Evolutionary conservation across 305 asterid species (phyloP).

Genomic region (Solanum hybrid): DNA sequence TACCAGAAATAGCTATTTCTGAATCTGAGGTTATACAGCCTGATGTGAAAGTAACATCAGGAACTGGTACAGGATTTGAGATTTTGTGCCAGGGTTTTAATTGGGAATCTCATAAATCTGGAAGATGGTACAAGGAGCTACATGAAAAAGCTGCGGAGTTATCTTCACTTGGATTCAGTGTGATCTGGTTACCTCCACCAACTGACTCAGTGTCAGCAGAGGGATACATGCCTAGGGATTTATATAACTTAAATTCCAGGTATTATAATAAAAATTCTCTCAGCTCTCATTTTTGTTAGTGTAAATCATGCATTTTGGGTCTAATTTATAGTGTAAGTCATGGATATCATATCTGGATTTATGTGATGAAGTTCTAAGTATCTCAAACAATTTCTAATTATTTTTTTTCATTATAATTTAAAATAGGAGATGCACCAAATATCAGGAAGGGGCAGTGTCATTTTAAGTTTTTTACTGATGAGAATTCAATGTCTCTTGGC

Average conservation of each 20-base stretch:
- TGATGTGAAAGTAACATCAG: slow-evolving; percentile 47
- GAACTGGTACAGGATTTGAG: slow-evolving; percentile 86
- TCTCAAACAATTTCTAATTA: neutral
- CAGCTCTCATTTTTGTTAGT: neutral
- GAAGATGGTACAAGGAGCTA: slow-evolving; percentile 82
- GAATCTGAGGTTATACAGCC: slow-evolving; percentile 35
- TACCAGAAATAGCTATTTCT: slow-evolving; percentile 18
- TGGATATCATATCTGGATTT: neutral
- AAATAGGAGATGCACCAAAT: neutral
- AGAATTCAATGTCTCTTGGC: neutral
- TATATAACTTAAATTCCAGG: slow-evolving; percentile 92
- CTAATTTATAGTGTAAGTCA: neutral
- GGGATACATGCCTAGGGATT: slow-evolving; percentile 95
- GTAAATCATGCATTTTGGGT: neutral
- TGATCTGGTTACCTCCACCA: slow-evolving; percentile 95
- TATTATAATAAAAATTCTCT: slow-evolving; percentile 9
- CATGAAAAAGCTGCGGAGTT: slow-evolving; percentile 57
- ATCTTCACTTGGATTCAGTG: slow-evolving; percentile 73
- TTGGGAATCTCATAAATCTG: slow-evolving; percentile 94
- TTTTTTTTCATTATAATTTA: neutral
- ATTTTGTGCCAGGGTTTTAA: slow-evolving; percentile 90
- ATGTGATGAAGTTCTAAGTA: neutral
- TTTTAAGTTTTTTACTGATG: neutral
- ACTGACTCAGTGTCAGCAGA: slow-evolving; percentile 94
- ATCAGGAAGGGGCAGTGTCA: neutral